phyloP scores from a whole-genome alignment of 495 filamentous ascomycete species.

The Mytilinidion resinicola region DNA sequence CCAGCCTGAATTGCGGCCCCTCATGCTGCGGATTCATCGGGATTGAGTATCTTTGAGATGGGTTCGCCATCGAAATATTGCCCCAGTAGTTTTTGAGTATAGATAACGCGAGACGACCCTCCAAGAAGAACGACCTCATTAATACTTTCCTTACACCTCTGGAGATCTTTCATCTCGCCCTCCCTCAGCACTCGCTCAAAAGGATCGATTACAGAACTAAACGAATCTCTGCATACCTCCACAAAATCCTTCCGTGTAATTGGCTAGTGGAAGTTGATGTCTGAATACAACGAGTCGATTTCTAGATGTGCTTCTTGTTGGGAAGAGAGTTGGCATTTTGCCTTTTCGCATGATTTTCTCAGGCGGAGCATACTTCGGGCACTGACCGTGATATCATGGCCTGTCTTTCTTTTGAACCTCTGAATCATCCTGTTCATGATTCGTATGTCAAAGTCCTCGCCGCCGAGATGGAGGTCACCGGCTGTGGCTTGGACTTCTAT shows the following conservation, averaged over 20 bases:
- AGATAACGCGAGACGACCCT: constrained; percentile 97
- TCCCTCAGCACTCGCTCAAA: constrained; percentile 97
- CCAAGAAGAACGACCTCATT: constrained; percentile 98
- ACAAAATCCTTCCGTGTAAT: constrained; percentile 98
- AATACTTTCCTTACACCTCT: constrained; percentile 65
- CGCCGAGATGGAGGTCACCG: constrained; percentile 98
- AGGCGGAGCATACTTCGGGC: constrained; percentile 99
- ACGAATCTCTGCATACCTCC: constrained; percentile 95
- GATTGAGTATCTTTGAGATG: constrained; percentile 90
- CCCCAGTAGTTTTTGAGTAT: constrained; percentile 88
- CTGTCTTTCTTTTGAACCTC: constrained; percentile 98
- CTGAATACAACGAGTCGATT: constrained; percentile 94
- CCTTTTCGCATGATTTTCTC: constrained; percentile 99
- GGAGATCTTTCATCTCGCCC: constrained; percentile 64
- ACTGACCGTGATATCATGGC: constrained; percentile 86
- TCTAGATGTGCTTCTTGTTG: constrained; percentile 97
- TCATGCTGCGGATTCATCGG: constrained; percentile 95
- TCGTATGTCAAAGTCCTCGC: constrained; percentile 99
- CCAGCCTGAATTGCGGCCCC: constrained; percentile 96
- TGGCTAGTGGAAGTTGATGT: constrained; percentile 97
- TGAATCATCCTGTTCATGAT: constrained; percentile 96
- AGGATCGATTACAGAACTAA: constrained; percentile 97
- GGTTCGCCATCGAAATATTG: constrained; percentile 96
- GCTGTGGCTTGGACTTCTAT: constrained; percentile 98
- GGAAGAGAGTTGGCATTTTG: constrained; percentile 97